Conservation (phyloP, 306 rosid species). For the Lathyrus tuberosus region DNA sequence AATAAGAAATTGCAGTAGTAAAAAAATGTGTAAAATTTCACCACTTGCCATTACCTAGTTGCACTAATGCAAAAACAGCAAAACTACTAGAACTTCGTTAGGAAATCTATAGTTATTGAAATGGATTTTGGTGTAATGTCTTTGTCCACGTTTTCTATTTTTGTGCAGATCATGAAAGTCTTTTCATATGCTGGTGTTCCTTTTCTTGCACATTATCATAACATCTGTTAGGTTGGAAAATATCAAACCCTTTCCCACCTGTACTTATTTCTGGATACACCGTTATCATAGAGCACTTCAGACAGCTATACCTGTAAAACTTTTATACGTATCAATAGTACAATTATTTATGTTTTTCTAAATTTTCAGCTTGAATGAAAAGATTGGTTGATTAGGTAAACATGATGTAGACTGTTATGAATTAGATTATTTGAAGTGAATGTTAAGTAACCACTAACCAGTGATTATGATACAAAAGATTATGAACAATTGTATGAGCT, state of each 20-base stretch:
- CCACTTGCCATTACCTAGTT: not conserved
- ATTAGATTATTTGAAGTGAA: slow-evolving; percentile 59
- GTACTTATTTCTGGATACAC: not conserved
- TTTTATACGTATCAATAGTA: too few species aligned
- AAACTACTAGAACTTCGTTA: not conserved
- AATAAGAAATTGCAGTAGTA: too few species aligned
- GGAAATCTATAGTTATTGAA: not conserved
- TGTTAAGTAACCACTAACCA: slow-evolving; percentile 57
- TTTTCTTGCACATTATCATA: not conserved
- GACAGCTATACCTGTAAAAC: too few species aligned
- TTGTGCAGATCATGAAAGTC: not conserved
- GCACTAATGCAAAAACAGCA: not conserved
- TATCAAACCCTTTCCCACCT: not conserved
- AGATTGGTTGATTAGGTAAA: slow-evolving; percentile 48
- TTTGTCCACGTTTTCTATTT: not conserved
- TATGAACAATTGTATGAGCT: slow-evolving; percentile 33
- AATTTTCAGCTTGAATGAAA: slow-evolving; percentile 17
- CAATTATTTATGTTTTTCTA: not conserved
- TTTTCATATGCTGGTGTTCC: not conserved
- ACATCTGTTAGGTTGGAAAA: slow-evolving; percentile 10
- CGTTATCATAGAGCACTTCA: not conserved
- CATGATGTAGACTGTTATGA: slow-evolving; percentile 42
- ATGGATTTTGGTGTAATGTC: not conserved
- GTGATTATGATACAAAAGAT: slow-evolving; percentile 39
- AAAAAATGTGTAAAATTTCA: not conserved